Percentiles rank a stretch among this genome's conserved stretches.
Conservation (phyloP, 2,329 filamentous ascomycete species). For the Neofusicoccum parvum region DNA sequence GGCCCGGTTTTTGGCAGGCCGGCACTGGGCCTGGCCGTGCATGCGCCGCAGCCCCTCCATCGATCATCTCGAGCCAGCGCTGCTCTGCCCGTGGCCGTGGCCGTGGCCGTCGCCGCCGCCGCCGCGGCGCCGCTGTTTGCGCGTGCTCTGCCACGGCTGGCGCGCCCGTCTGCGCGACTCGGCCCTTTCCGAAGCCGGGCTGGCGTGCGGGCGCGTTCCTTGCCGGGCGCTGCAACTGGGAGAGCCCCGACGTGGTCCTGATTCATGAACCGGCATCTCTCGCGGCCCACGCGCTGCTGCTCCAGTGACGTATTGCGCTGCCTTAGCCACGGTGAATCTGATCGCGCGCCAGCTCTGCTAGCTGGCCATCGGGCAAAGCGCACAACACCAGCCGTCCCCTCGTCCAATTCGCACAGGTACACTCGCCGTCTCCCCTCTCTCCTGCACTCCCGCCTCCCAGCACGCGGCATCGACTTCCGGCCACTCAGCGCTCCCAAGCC, state of each 20-base stretch:
- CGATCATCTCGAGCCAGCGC: constrained; percentile 1
- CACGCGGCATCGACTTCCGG: not conserved
- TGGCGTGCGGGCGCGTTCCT: constrained; percentile 13
- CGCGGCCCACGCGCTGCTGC: constrained; percentile 14
- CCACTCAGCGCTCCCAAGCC: constrained; percentile 14
- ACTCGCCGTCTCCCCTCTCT: not conserved
- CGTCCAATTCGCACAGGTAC: constrained; percentile 15
- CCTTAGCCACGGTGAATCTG: constrained; percentile 15
- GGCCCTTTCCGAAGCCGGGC: constrained; percentile 19
- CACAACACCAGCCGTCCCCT: constrained; percentile 17
- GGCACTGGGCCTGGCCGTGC: not conserved
- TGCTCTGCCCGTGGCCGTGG: not conserved
- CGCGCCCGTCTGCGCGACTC: not conserved
- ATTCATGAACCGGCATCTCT: constrained; percentile 10
- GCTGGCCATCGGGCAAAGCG: constrained; percentile 10
- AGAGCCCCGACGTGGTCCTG: constrained; percentile 1
- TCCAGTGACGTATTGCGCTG: constrained; percentile 18
- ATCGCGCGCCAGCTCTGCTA: constrained; percentile 11
- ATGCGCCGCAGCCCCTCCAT: constrained; percentile 11
- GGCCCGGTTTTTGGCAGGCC: constrained; percentile 11
- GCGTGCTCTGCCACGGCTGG: not conserved
- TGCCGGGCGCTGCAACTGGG: constrained; percentile 12
- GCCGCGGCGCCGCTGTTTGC: not conserved
- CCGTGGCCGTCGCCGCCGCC: not conserved
- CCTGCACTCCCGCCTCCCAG: constrained; percentile 8